Percentiles rank a stretch among this genome's conserved stretches.
Conservation (phyloP, 768 basidiomycete species). For the Fomitopsis serialis region DNA sequence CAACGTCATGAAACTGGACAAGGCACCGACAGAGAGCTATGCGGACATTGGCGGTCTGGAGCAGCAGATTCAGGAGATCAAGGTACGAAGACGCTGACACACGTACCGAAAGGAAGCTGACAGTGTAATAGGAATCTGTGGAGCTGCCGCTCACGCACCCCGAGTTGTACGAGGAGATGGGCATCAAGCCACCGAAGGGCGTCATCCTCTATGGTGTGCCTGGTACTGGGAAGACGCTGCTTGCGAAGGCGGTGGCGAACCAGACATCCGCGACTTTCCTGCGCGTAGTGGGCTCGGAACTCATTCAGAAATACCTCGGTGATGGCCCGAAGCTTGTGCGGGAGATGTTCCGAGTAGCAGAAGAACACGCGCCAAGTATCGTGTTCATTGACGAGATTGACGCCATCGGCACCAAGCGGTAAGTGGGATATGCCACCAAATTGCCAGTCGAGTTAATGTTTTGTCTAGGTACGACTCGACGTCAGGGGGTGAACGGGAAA, state of each 20-base stretch:
- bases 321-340: constrained; percentile 98
- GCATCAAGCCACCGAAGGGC: constrained; percentile 98
- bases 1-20: constrained; percentile 98
- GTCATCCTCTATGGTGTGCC: constrained; percentile 99
- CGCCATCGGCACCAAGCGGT: constrained; percentile 97
- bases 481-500: constrained; percentile 97
- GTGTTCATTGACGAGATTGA: constrained; percentile 99
- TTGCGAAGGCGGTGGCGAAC: constrained; percentile 97
- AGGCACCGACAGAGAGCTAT: constrained; percentile 98
- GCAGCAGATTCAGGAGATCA: constrained; percentile 97
- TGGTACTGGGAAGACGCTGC: constrained; percentile 95
- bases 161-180: constrained; percentile 99
- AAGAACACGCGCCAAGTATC: constrained; percentile 97
- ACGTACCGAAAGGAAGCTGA: neutral
- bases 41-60: constrained; percentile 98
- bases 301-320: constrained; percentile 99
- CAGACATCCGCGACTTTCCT: constrained; percentile 98
- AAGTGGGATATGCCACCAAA: constrained; percentile 15
- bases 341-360: constrained; percentile 94
- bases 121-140: constrained; percentile 78
- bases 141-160: constrained; percentile 97
- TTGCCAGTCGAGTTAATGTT: neutral
- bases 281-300: constrained; percentile 94
- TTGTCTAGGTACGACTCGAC: constrained; percentile 86
- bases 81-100: constrained; percentile 44